Base-by-base conservation (phyloP, 2,329 filamentous ascomycete species). In the Colletotrichum spinosum region DNA sequence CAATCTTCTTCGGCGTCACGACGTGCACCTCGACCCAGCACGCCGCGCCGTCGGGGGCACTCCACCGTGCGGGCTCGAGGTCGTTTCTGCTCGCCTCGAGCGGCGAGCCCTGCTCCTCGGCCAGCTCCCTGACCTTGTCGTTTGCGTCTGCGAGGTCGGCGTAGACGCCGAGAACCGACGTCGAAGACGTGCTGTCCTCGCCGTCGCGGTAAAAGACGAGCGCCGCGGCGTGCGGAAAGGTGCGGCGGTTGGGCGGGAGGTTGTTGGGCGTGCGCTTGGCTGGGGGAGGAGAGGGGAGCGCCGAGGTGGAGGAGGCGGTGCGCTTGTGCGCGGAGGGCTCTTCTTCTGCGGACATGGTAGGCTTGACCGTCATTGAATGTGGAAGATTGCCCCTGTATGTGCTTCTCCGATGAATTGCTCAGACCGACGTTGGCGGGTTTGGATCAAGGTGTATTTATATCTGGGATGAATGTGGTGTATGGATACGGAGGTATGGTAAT, bases 211-310 rank as follows among this genome's bases (percentile, higher is more conserved):
- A 72, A 53, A 78, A 60, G 59, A 79, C 70, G 51, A 78, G 67
- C 67, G 72, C 77, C 54, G 78, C 76, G 50, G 66, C 54, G 41
- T 67, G 63, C 8, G 66, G 66, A 45, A 67, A 67, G 15, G 60
- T 52, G 17, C 62, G 65, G 54, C 61, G 56, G 51, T 17, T 17
- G 11, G 38, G 7, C 13, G 44, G 8, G 5, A 35, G 17, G 4
- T 42, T 37, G 5, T 48, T 13, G 11, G 65, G 56, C 41, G 81
- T 73, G 79, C 81, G 68, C 78, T 81, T 75, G 80, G 81, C 72
- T 82, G 84, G 71, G 81, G 81, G 69, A 78, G 81, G 78, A 74
- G 81, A 69, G 74, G 80, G 60, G 38, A 64, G 38, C 34, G 60
- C 60, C 34, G 42, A 54, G 17, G 64, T 67, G 11, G 64, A 38